These are phyloP conservation scores for Aphanoascus verrucosus DNA, from an alignment of 2,329 filamentous ascomycete genomes.

Conservation along the genomic window DNA sequence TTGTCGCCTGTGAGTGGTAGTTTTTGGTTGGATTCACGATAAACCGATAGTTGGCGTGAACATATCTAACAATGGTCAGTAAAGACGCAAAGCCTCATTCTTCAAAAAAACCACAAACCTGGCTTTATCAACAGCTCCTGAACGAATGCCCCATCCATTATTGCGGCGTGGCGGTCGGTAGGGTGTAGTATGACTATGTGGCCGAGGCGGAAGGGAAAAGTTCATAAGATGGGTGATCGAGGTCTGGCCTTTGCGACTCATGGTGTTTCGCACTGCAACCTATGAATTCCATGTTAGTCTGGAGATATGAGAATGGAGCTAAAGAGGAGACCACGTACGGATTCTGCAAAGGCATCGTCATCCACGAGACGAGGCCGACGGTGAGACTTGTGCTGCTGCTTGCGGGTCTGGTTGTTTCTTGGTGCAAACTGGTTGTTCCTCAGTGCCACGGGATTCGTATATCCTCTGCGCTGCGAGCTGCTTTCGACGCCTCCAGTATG, in stretches of 20 bases:
- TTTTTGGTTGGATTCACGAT: slow-evolving; percentile 73
- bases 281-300: slow-evolving; percentile 19
- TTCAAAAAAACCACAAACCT: slow-evolving; percentile 44
- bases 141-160: slow-evolving; percentile 73
- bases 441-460: slow-evolving; percentile 33
- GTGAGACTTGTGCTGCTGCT: slow-evolving; percentile 75
- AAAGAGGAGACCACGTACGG: slow-evolving; percentile 40
- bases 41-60: slow-evolving; percentile 96
- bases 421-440: slow-evolving; percentile 27
- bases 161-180: slow-evolving; percentile 55
- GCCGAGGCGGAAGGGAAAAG: slow-evolving; percentile 69
- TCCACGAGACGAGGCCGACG: slow-evolving; percentile 62
- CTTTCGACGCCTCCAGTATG: slow-evolving; percentile 25
- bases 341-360: slow-evolving; percentile 80
- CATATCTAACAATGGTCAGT: slow-evolving; percentile 46
- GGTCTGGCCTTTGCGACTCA: slow-evolving; percentile 76
- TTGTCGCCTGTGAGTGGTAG: slow-evolving; percentile 68
- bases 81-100: slow-evolving; percentile 1
- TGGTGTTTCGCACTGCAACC: slow-evolving; percentile 54
- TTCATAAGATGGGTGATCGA: slow-evolving; percentile 96
- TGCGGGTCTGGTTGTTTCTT: slow-evolving; percentile 63
- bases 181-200: slow-evolving; percentile 46
- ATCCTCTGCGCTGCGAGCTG: slow-evolving; percentile 32
- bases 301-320: slow-evolving; percentile 8
- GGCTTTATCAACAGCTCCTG: slow-evolving; percentile 80